Base-by-base conservation (phyloP, 495 filamentous ascomycete genomes). In the Margaritispora aquatica region DNA sequence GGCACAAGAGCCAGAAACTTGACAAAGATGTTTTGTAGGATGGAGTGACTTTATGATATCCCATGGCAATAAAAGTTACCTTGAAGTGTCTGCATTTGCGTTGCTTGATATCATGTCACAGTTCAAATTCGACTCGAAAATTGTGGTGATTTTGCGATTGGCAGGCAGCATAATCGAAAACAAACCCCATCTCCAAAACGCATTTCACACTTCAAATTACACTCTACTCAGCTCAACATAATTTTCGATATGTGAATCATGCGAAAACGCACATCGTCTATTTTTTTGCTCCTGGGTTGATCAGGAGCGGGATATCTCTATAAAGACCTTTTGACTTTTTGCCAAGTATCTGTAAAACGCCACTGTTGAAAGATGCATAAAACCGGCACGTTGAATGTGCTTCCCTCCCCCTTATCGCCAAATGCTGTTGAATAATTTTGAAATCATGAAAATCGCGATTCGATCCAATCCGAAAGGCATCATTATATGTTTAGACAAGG, bases 291-390 rank as follows among this genome's bases (percentile, higher is more conserved):
- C 31, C 49, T 59, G 57, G 57, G 49, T 55, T 60, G 51, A 55
- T 54, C 58, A 60, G 46, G 51, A 46, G 23, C 10, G 19, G 38
- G 58, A 55, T 60, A 60, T 54, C 34, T 60, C 23, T 60, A 41
- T 31, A 29, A 38, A 46, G n/a, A n/a, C n/a, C 21, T 24, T 51
- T 41, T 20, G 38, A 58, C 55, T 51, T 44, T 34, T 44, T 44
- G 38, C 15, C 38, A 59, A 38, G 17, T 36, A 34, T 61, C 31
- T 60, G 4, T 44, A 21, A n/a, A 63, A 63, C 63, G 56, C 63
- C 63, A 26, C 41, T 66, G 57, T 63, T 63, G 60, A 60, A 63
- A 62, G 55, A 58, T 62, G 57, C 51, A 57, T 44, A n/a, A 34
- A n/a, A 46, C 47, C 46, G 0, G 53, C 57, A 57, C 60, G 60